Base-by-base conservation (phyloP, 2,329 filamentous ascomycete species). In the Cladosporium sp. region DNA sequence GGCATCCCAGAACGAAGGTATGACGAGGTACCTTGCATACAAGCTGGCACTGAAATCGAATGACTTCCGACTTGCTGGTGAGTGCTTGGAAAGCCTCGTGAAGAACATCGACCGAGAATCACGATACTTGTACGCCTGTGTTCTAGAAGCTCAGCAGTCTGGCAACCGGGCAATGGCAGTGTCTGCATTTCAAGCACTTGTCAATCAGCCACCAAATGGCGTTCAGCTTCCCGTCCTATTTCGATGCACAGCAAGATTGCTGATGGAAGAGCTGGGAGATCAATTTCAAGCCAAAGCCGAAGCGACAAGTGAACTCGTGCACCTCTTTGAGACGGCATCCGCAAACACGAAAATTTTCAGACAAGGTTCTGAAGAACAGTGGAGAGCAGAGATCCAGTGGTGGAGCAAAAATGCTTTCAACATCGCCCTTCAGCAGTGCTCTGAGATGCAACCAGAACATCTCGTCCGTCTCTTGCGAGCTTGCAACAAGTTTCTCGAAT, bases 351-450 rank as follows among this genome's bases (percentile, higher is more conserved):
- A 77, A 66, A 76, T 68, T 75, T 21, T 78, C 72, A 79, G 79
- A 68, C 61, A 68, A 56, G 58, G 58, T 14, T 75, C 71, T 48
- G 71, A 79, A 21, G 81, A 79, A 10, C 76, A 78, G 34, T 85
- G 78, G 67, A 65, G 83, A 0, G 75, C 82, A 3, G 92, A 97
- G 71, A 81, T 96, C 3, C 85, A 93, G 70, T 96, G 92, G 92
- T 93, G 96, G 74, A 89, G 89, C 43, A 89, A 89, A 68, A 94
- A 91, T 68, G 85, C 90, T 1, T 96, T 96, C 79, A 96, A 95
- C 69, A 76, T 93, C 7, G 89, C 88, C 0, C 77, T 94, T 5
- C 86, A 88, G 67, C 82, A 89, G 65, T 84, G 83, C 69, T 81
- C 83, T 1, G 80, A 84, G 0, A 89, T 89, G 82, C 75, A 84